phyloP scores from a whole-genome alignment of 2,329 filamentous ascomycete species.

The Cladophialophora carrionii region DNA sequence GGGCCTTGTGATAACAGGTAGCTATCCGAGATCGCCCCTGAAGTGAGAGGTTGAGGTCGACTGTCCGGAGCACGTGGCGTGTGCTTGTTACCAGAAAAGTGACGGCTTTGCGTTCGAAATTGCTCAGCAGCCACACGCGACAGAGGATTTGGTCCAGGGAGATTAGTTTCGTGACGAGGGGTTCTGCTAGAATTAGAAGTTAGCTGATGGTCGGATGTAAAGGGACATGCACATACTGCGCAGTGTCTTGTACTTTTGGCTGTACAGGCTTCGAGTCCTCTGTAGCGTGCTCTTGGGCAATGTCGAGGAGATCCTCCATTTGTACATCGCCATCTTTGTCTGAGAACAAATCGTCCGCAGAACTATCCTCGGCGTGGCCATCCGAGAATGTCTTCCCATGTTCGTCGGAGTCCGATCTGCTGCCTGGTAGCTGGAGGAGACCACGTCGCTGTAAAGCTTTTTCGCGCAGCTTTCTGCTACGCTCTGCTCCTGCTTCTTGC shows the following conservation, averaged over 20 bases:
- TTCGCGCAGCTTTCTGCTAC: slow-evolving; percentile 25
- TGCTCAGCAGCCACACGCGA: slow-evolving; percentile 25
- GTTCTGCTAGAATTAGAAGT: slow-evolving; percentile 7
- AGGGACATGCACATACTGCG: slow-evolving; percentile 18
- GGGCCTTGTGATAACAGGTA: background rate
- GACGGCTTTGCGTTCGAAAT: slow-evolving; percentile 20
- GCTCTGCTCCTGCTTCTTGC: slow-evolving; percentile 22
- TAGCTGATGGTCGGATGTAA: background rate
- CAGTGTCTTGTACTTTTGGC: slow-evolving; percentile 4
- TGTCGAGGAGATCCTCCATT: slow-evolving; percentile 19
- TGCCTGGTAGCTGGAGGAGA: background rate
- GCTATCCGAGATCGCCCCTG: background rate
- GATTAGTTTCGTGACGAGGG: slow-evolving; percentile 1
- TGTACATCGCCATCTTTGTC: slow-evolving; percentile 7
- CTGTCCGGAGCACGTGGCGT: background rate
- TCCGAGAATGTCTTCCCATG: slow-evolving; percentile 2
- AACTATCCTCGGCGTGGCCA: background rate
- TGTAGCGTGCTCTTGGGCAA: slow-evolving; percentile 13
- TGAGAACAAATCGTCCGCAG: background rate
- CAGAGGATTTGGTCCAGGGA: slow-evolving; percentile 12
- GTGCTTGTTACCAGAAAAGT: background rate
- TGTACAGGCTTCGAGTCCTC: slow-evolving; percentile 3
- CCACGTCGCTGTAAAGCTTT: slow-evolving; percentile 12
- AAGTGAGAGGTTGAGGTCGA: background rate
- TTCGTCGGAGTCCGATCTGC: background rate